A percentile compares a stretch with the other conserved stretches of the same genome.
These are phyloP conservation scores for Rusavskia elegans DNA, from an alignment of 495 filamentous ascomycete species.

Conservation along the genomic window DNA sequence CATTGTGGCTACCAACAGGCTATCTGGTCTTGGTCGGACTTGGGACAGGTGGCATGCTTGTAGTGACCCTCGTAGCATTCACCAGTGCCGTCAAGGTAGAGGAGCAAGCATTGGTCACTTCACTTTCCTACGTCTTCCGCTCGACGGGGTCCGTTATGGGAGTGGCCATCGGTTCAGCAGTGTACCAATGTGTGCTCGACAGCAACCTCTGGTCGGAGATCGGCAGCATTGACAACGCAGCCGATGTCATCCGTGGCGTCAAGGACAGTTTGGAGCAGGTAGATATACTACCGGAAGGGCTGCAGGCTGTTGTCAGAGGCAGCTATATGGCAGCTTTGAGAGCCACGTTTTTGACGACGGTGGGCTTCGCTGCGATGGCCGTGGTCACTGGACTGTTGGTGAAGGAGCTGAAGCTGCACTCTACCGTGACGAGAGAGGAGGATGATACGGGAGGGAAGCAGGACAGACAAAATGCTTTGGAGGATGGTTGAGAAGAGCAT, in stretches of 20 bases:
- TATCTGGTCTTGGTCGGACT: constrained; percentile 51
- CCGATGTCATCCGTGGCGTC: constrained; percentile 40
- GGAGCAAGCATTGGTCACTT: constrained; percentile 75
- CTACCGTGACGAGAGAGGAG: constrained; percentile 30
- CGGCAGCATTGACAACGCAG: constrained; percentile 30
- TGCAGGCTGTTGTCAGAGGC: constrained; percentile 38
- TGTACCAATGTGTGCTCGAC: constrained; percentile 58
- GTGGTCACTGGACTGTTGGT: constrained; percentile 38
- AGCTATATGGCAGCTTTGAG: constrained; percentile 48
- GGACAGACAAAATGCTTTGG: neutral
- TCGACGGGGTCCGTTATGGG: constrained; percentile 71
- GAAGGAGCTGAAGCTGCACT: constrained; percentile 49
- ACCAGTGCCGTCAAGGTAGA: constrained; percentile 68
- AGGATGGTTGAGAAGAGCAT: no score
- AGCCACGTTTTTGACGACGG: constrained; percentile 42
- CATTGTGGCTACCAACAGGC: constrained; percentile 47
- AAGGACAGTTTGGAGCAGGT: constrained; percentile 46
- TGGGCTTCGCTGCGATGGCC: constrained; percentile 34
- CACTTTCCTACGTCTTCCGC: constrained; percentile 67
- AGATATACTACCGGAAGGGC: constrained; percentile 37
- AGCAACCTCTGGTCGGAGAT: constrained; percentile 14
- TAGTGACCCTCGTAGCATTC: constrained; percentile 60
- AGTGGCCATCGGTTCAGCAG: constrained; percentile 56
- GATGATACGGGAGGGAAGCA: neutral
- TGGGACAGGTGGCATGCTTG: constrained; percentile 66